phyloP scores from a whole-genome alignment of 2,329 filamentous ascomycete species.

The Neophaeococcomyces mojaviensis region DNA sequence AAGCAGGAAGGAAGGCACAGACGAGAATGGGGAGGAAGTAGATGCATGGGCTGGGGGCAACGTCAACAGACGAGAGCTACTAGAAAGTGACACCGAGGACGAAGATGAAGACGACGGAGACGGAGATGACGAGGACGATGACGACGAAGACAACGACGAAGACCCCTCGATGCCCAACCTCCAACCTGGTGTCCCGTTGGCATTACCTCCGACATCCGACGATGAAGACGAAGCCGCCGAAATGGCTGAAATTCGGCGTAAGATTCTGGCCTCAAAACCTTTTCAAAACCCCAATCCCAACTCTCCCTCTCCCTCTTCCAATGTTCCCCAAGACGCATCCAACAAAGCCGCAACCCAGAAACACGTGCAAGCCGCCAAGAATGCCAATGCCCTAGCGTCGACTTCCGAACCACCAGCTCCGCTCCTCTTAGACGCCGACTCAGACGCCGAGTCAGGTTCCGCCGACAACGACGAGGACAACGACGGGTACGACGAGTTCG shows the following conservation, averaged over 20 bases:
- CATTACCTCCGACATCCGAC: conserved; percentile 70
- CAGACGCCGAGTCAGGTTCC: conserved; percentile 63
- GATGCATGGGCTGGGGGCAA: conserved; percentile 92
- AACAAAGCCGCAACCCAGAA: conserved; percentile 51
- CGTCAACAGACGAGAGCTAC: conserved; percentile 59
- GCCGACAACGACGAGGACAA: conserved; percentile 60
- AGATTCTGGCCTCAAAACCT: conserved; percentile 83
- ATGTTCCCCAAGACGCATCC: conserved; percentile 23
- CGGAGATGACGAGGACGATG: conserved; percentile 39
- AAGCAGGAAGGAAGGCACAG: conserved; percentile 56
- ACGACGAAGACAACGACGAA: conserved; percentile 38
- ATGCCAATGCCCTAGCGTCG: conserved; percentile 1
- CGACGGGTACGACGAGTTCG: conserved; percentile 60
- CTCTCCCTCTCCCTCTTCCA: too few species aligned
- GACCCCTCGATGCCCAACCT: conserved; percentile 40
- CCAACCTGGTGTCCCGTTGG: conserved; percentile 43
- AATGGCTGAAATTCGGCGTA: conserved; percentile 86
- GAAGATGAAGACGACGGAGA: conserved; percentile 38
- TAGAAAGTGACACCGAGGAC: conserved; percentile 35
- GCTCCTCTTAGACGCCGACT: conserved; percentile 41
- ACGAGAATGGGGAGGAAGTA: conserved; percentile 34
- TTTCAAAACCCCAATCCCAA: conserved; percentile 54
- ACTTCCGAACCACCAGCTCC: background rate
- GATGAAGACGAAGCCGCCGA: conserved; percentile 75
- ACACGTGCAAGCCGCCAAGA: conserved; percentile 53